phyloP scores from a whole-genome alignment of 208 protist species.

The Sergeia podlipaevii region DNA sequence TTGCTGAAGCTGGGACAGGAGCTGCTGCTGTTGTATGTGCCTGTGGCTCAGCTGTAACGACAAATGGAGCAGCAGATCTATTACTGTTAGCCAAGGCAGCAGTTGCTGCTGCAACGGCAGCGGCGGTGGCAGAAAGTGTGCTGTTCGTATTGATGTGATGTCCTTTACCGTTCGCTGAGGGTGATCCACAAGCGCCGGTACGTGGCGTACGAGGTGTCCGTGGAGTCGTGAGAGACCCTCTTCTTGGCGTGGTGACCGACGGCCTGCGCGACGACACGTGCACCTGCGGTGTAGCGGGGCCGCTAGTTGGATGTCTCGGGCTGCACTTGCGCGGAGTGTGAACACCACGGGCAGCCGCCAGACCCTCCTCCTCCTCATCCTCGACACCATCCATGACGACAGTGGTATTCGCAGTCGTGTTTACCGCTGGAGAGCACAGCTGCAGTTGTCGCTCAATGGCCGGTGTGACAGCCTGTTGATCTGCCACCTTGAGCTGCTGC shows the following conservation, averaged over 20 bases:
- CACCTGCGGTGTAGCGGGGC: background rate
- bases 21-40: background rate
- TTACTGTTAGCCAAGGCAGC: too few species aligned
- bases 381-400: conserved; percentile 8
- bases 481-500: conserved; percentile 66
- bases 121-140: too few species aligned
- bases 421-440: conserved; percentile 15
- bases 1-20: background rate
- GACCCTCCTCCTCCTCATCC: conserved; percentile 19
- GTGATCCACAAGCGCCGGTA: too few species aligned
- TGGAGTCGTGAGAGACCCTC: background rate
- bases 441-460: conserved; percentile 71
- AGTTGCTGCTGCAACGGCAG: too few species aligned
- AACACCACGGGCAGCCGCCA: background rate
- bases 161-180: too few species aligned
- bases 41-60: too few species aligned
- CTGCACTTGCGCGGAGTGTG: background rate
- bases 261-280: background rate
- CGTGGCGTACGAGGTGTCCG: background rate
- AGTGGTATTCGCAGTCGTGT: background rate
- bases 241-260: background rate
- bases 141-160: too few species aligned
- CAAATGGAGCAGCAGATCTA: too few species aligned
- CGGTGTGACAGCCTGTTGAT: conserved; percentile 69
- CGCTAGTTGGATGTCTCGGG: background rate